A percentile compares a stretch with the other conserved stretches of the same genome.
phyloP scores from a whole-genome alignment of 345 rosid species.

The Gynandropsis gynandra region DNA sequence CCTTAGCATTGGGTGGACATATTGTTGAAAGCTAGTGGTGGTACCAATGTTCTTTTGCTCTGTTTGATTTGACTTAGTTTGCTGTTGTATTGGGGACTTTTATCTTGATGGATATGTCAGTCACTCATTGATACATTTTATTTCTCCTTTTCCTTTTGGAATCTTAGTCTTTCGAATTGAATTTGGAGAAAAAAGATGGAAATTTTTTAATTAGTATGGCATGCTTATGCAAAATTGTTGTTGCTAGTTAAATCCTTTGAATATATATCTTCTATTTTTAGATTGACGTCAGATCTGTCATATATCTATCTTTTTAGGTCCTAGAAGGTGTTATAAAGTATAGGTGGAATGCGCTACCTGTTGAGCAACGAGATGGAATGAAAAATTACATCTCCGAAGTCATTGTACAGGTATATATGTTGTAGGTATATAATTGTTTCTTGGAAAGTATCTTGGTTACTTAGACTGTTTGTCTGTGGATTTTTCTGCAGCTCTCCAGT shows the following conservation, averaged over 20 bases:
- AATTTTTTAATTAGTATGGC: background rate
- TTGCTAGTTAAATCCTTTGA: background rate
- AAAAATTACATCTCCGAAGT: conserved; percentile 98
- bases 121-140: too few species aligned
- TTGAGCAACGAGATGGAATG: conserved; percentile 97
- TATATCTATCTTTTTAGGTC: conserved; percentile 43
- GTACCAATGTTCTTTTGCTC: too few species aligned
- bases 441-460: background rate
- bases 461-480: conserved; percentile 7
- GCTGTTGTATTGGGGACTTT: background rate
- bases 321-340: conserved; percentile 97
- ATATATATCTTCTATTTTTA: background rate
- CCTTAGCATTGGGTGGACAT: background rate
- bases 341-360: conserved; percentile 97
- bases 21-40: background rate
- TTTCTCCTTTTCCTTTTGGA: too few species aligned
- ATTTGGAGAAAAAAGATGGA: too few species aligned
- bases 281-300: background rate
- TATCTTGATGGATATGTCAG: background rate
- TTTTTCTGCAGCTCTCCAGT: conserved; percentile 65
- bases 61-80: background rate
- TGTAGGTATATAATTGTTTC: background rate
- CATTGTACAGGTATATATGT: conserved; percentile 72
- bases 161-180: too few species aligned
- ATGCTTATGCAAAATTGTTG: conserved; percentile 6